phyloP scores from a whole-genome alignment of 192 early-diverging fungal genomes.

The Coemansia sp. region DNA sequence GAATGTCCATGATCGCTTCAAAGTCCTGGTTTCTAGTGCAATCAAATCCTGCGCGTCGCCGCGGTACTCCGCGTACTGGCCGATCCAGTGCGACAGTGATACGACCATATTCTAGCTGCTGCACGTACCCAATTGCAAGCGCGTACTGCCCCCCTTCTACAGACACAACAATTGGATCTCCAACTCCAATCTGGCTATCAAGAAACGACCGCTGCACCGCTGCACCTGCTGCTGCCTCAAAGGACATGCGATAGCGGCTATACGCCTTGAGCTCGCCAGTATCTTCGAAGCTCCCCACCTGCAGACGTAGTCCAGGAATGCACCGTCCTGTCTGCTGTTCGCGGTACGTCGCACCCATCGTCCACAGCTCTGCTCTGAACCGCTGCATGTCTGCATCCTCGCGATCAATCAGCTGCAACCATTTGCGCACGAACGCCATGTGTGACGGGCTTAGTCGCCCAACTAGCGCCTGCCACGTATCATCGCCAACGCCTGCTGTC shows the following conservation, averaged over 20 bases:
- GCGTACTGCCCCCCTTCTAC: conserved; percentile 70
- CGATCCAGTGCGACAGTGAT: conserved; percentile 64
- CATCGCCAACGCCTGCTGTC: conserved; percentile 56
- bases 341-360: conserved; percentile 52
- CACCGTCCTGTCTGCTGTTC: conserved; percentile 54
- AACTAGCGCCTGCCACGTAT: conserved; percentile 63
- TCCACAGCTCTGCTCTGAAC: conserved; percentile 71
- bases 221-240: conserved; percentile 9
- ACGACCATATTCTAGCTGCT: conserved; percentile 48
- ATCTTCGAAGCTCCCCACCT: conserved; percentile 26
- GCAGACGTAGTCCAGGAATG: conserved; percentile 37
- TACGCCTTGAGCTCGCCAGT: conserved; percentile 27
- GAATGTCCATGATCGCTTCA: conserved; percentile 44
- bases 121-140: conserved; percentile 74
- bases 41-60: conserved; percentile 58
- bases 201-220: conserved; percentile 25
- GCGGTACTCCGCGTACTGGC: conserved; percentile 65
- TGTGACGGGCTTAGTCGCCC: conserved; percentile 61
- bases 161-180: conserved; percentile 83
- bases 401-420: conserved; percentile 70
- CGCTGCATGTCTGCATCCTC: conserved; percentile 72
- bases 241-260: conserved; percentile 36
- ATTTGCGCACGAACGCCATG: conserved; percentile 71
- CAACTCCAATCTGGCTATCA: conserved; percentile 50
- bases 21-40: conserved; percentile 57